Conservation (phyloP, 441 rosid species). For the Arabidopsis lyrata region DNA sequence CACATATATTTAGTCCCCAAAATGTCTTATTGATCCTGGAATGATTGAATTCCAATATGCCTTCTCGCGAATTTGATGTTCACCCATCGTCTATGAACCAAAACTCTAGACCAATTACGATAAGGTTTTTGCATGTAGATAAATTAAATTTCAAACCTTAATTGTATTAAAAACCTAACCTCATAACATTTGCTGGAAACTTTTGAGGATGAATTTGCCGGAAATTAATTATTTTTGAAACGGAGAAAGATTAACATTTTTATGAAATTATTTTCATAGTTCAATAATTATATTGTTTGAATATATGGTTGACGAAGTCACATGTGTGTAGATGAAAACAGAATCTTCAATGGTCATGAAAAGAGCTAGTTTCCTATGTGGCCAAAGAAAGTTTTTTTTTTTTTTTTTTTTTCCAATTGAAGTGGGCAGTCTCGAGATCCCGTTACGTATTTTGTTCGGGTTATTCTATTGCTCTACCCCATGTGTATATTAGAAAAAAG, state of each 20-base stretch:
- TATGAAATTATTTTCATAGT: background rate
- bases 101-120: background rate
- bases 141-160: background rate
- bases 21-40: conserved; percentile 2
- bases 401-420: background rate
- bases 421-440: background rate
- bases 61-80: conserved; percentile 2
- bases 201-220: background rate
- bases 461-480: background rate
- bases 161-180: background rate
- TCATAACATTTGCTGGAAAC: background rate
- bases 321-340: background rate
- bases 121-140: background rate
- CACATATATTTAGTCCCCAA: background rate
- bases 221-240: background rate
- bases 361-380: conserved; percentile 6
- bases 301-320: background rate
- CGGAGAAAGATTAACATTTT: background rate
- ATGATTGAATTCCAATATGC: conserved; percentile 7
- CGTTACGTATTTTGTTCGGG: background rate
- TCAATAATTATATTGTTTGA: background rate
- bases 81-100: background rate
- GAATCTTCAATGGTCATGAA: background rate
- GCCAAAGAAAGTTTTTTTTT: background rate
- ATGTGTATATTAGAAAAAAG: background rate